A percentile compares a stretch with the other conserved stretches of the same genome.
phyloP scores from a whole-genome alignment of 1,284 basidiomycete genomes.

The Boletus semigastroideus region DNA sequence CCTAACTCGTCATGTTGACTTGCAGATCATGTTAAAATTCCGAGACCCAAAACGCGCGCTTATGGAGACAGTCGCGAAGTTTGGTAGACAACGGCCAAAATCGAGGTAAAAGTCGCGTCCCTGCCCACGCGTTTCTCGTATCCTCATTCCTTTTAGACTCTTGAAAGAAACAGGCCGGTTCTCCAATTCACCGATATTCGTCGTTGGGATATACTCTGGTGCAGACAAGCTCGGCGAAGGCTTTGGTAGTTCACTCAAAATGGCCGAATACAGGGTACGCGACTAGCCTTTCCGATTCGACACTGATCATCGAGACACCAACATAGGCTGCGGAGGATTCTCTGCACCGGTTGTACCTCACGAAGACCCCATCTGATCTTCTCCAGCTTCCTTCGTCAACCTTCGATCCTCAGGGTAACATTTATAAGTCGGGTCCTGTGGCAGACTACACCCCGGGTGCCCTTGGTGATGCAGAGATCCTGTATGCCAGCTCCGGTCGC shows the following conservation, averaged over 20 bases:
- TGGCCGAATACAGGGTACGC: conserved; percentile 92
- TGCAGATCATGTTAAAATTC: conserved; percentile 87
- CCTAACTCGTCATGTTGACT: conserved; percentile 78
- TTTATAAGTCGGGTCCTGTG: conserved; percentile 33
- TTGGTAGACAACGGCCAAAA: conserved; percentile 70
- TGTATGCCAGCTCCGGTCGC: conserved; percentile 64
- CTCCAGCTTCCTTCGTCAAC: conserved; percentile 70
- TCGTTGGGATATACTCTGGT: conserved; percentile 91
- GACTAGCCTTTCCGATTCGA: background rate
- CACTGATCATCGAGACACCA: background rate
- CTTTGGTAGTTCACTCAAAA: conserved; percentile 88
- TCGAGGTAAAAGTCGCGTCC: conserved; percentile 56
- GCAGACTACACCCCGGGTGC: conserved; percentile 51
- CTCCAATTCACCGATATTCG: conserved; percentile 88
- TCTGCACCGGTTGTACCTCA: conserved; percentile 78
- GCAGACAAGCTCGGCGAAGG: conserved; percentile 92
- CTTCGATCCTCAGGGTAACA: conserved; percentile 33
- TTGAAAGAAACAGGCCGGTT: conserved; percentile 91
- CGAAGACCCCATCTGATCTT: conserved; percentile 64
- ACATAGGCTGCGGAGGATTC: conserved; percentile 81
- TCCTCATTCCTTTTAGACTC: conserved; percentile 44
- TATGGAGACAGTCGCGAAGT: conserved; percentile 74
- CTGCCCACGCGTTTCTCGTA: background rate
- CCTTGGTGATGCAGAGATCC: conserved; percentile 61
- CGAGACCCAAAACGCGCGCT: conserved; percentile 82